A percentile compares a stretch with the other conserved stretches of the same genome.
phyloP scores from a whole-genome alignment of 2,329 filamentous ascomycete species.

The Amylocarpus encephaloides region DNA sequence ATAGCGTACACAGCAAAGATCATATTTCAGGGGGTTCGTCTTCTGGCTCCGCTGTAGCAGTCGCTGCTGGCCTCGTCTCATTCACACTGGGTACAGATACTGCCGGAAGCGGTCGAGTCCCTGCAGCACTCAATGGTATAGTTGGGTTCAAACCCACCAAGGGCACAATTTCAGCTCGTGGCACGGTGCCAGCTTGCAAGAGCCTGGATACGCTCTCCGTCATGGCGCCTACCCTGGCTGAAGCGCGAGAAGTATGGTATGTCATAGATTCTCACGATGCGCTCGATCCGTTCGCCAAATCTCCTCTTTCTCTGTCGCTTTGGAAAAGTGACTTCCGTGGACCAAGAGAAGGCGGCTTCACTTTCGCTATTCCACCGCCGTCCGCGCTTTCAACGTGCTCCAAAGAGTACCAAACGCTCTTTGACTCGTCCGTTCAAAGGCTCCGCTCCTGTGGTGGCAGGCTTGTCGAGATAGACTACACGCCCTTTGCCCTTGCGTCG shows the following conservation, averaged over 20 bases:
- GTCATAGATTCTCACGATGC: slow-evolving; percentile 40
- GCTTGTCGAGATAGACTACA: slow-evolving; percentile 36
- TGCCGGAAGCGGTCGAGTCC: slow-evolving; percentile 45
- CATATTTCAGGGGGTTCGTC: slow-evolving; percentile 50
- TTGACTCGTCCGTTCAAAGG: slow-evolving; percentile 33
- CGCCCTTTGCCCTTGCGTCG: slow-evolving; percentile 41
- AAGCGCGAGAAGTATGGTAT: slow-evolving; percentile 44
- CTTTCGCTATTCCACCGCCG: slow-evolving; percentile 42
- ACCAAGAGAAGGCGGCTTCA: slow-evolving; percentile 34
- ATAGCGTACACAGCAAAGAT: slow-evolving; percentile 44
- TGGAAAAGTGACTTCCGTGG: slow-evolving; percentile 28
- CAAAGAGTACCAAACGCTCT: slow-evolving; percentile 35
- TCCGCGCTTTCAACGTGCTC: slow-evolving; percentile 38
- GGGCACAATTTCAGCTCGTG: slow-evolving; percentile 41
- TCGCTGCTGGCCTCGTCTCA: slow-evolving; percentile 44
- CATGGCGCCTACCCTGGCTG: slow-evolving; percentile 39
- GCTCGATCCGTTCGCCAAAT: slow-evolving; percentile 42
- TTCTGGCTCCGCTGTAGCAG: slow-evolving; percentile 46
- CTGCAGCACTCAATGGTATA: slow-evolving; percentile 44
- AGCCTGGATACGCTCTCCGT: slow-evolving; percentile 48
- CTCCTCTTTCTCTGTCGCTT: slow-evolving; percentile 25
- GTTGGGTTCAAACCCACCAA: slow-evolving; percentile 43
- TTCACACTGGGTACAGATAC: slow-evolving; percentile 49
- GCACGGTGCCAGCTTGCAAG: slow-evolving; percentile 45
- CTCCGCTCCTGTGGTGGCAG: slow-evolving; percentile 36